Percentiles rank a stretch among this genome's conserved stretches.
phyloP scores from a whole-genome alignment of 352 stramenopile species.

The Peronospora tabacina region DNA sequence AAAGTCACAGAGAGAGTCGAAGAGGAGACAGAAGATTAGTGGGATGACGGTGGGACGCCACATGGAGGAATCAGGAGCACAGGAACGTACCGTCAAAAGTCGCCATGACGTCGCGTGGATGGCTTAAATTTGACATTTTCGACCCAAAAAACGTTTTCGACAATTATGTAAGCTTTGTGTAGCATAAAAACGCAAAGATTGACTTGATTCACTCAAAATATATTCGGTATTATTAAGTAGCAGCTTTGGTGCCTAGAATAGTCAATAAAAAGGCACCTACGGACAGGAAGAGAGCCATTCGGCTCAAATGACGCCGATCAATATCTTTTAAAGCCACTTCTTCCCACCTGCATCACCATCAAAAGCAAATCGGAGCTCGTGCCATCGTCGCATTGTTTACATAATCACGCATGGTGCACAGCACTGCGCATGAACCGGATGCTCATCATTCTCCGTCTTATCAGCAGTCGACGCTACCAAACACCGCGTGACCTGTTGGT shows the following conservation, averaged over 20 bases:
- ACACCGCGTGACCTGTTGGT: constrained; percentile 49
- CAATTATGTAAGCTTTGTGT: background rate
- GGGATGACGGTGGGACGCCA: background rate
- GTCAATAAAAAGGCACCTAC: no score
- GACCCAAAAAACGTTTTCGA: background rate
- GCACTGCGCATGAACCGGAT: constrained; percentile 38
- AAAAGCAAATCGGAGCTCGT: constrained; percentile 4
- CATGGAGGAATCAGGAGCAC: background rate
- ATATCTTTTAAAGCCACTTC: background rate
- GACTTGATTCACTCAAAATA: no score
- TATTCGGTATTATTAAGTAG: no score
- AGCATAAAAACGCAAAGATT: background rate
- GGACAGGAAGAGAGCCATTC: no score
- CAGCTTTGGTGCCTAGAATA: no score
- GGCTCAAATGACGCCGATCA: background rate
- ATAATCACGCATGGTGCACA: constrained; percentile 61
- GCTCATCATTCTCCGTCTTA: constrained; percentile 31
- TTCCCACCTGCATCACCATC: constrained; percentile 5
- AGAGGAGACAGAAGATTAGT: background rate
- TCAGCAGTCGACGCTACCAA: constrained; percentile 7
- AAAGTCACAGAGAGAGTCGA: background rate
- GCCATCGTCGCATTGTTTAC: constrained; percentile 33
- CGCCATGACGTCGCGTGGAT: constrained; percentile 17
- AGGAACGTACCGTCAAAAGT: constrained; percentile 50
- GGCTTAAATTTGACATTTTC: background rate